Evolutionary conservation across 441 rosid genomes (phyloP).

Genomic region (Brassica balearica): DNA sequence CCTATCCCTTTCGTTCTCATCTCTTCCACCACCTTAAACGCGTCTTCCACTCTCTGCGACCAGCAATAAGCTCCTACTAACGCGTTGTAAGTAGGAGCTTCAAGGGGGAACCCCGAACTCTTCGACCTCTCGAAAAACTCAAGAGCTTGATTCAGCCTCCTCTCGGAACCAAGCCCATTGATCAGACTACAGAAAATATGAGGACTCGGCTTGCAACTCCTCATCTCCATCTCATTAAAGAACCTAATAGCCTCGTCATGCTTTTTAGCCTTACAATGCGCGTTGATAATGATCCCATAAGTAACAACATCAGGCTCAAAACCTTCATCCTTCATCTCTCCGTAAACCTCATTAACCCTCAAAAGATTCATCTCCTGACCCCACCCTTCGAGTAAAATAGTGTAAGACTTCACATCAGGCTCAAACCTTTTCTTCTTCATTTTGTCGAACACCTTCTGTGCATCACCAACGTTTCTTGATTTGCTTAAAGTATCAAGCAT

Average conservation of each 20-base stretch:
- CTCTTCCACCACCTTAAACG: conserved; percentile 61
- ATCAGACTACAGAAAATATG: conserved; percentile 81
- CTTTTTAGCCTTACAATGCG: conserved; percentile 68
- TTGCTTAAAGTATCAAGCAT: conserved; percentile 68
- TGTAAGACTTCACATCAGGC: conserved; percentile 70
- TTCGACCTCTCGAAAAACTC: conserved; percentile 59
- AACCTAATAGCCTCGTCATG: conserved; percentile 59
- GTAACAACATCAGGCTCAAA: conserved; percentile 81
- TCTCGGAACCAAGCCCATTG: conserved; percentile 76
- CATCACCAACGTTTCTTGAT: conserved; percentile 70
- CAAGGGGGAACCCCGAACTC: conserved; percentile 64
- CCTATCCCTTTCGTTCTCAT: conserved; percentile 64
- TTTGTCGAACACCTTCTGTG: conserved; percentile 84
- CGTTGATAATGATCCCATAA: conserved; percentile 75
- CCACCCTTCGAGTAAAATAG: conserved; percentile 92
- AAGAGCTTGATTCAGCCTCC: conserved; percentile 66
- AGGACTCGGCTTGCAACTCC: conserved; percentile 66
- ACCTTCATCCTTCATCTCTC: conserved; percentile 80
- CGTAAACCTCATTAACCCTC: conserved; percentile 67
- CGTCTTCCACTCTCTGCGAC: conserved; percentile 64
- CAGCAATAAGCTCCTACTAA: conserved; percentile 79
- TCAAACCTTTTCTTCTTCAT: conserved; percentile 67
- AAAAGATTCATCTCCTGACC: conserved; percentile 67
- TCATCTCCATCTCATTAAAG: conserved; percentile 66
- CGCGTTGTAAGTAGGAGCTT: conserved; percentile 83